Base-by-base conservation (phyloP, 2,329 filamentous ascomycete genomes). In the Claviceps sp. region DNA sequence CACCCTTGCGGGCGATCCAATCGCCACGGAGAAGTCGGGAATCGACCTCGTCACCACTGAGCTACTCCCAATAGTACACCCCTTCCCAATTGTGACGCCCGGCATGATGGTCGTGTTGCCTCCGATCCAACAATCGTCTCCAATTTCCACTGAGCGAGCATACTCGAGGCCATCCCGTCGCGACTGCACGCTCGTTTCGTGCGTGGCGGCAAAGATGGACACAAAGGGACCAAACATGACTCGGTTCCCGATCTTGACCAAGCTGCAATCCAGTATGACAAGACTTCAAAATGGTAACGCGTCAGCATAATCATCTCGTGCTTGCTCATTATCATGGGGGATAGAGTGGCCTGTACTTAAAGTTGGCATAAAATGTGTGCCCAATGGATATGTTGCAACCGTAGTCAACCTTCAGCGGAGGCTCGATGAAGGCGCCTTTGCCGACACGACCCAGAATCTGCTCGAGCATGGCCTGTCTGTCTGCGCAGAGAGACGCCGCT, bases 221-320 rank as follows among this genome's bases (percentile, higher is more conserved):
- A 90, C 84, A 58, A 81, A 83, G 0, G 86, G 84, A 0, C 84
- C 87, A 51, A 90, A 74, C 57, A 86, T 68, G 1, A 85, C 86
- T 30, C 86, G 77, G 26, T 83, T 75, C 0, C 86, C 86, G 47
- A 90, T 84, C 4, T 65, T 70, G 42, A 90, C 82, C 2, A 79
- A 70, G 57, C 80, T 85, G n/a, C 82, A 88, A 62, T 91, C 86
- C 14, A 89, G 70, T 54, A 89, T 82, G 2, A 80, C 79, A 52
- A 76, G 62, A 54, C 72, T 74, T 38, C 2, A 44, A n/a, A 45
- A 30, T 30, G 5, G 8, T 3, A 16, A 7, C 13, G 30, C 2
- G 18, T 16, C 11, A 43, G 41, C 14, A 7, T 18, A 9, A 0
- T 16, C n/a, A n/a, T 11, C 16, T 3, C 6, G 26, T 5, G 18